phyloP scores from a whole-genome alignment of 2,329 filamentous ascomycete species.

The Phyllosticta citribraziliensis region DNA sequence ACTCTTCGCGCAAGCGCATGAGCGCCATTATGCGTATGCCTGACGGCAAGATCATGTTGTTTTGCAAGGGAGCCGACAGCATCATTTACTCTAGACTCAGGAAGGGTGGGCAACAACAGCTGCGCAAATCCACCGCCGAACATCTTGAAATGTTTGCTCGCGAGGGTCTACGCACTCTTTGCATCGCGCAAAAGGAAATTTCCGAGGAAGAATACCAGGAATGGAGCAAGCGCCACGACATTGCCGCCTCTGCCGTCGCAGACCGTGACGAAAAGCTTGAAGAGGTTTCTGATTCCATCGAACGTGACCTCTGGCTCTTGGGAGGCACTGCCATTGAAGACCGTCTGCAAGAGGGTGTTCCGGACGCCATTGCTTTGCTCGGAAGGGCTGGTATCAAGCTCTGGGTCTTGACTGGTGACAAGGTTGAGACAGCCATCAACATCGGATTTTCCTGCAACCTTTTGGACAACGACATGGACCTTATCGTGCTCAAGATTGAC shows the following conservation, averaged over 20 bases:
- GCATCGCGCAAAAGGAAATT: slow-evolving; percentile 76
- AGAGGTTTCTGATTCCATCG: slow-evolving; percentile 77
- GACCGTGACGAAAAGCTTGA: slow-evolving; percentile 91
- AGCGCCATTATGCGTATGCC: slow-evolving; percentile 95
- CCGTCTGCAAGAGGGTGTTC: slow-evolving; percentile 89
- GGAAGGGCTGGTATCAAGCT: slow-evolving; percentile 94
- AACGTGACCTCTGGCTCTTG: slow-evolving; percentile 76
- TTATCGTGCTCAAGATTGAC: slow-evolving; percentile 78
- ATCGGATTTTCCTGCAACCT: slow-evolving; percentile 99
- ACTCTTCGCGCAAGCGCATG: slow-evolving; percentile 94
- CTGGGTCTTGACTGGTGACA: slow-evolving; percentile 97
- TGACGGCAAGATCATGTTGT: slow-evolving; percentile 76
- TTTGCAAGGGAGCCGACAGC: slow-evolving; percentile 96
- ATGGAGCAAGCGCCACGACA: slow-evolving; percentile 82
- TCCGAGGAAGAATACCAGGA: slow-evolving; percentile 70
- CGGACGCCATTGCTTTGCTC: slow-evolving; percentile 85
- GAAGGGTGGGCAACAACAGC: slow-evolving; percentile 73
- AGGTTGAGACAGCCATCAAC: slow-evolving; percentile 98
- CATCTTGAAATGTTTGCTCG: slow-evolving; percentile 95
- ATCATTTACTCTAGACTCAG: slow-evolving; percentile 90
- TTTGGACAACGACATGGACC: slow-evolving; percentile 93
- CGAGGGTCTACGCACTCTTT: slow-evolving; percentile 88
- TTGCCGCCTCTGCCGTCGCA: slow-evolving; percentile 72
- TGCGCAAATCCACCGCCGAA: slow-evolving; percentile 75
- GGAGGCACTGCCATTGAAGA: slow-evolving; percentile 97